Percentiles rank a stretch among this genome's conserved stretches.
These are phyloP conservation scores for Lepraria neglecta DNA, from an alignment of 495 filamentous ascomycete genomes.

Conservation along the genomic window DNA sequence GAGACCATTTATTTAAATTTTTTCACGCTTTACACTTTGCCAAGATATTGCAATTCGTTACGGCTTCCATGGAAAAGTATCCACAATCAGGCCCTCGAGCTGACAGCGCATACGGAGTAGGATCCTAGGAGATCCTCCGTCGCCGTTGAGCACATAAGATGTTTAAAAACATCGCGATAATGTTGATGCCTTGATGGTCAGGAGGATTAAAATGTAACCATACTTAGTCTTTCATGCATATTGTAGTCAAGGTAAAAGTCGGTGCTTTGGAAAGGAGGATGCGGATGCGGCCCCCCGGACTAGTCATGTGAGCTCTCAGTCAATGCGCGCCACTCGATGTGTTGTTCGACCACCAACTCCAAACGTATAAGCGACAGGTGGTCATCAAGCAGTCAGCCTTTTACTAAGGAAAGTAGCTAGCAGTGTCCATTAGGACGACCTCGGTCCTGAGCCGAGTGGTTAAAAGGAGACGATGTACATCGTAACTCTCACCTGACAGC, in stretches of 20 bases:
- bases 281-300: conserved; percentile 14
- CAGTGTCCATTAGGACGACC: not conserved
- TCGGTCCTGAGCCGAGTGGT: conserved; percentile 5
- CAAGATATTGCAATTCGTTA: not conserved
- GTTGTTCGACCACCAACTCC: conserved; percentile 11
- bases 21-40: not conserved
- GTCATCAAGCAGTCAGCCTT: conserved; percentile 14
- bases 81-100: not conserved
- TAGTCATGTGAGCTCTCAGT: conserved; percentile 17
- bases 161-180: not conserved
- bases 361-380: conserved; percentile 15
- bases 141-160: not conserved
- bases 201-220: conserved; percentile 11
- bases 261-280: not conserved
- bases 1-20: not conserved
- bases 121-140: too few relatives aligned
- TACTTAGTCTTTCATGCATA: conserved; percentile 2
- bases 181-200: conserved; percentile 6
- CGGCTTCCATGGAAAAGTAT: not conserved
- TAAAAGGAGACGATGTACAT: not conserved
- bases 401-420: conserved; percentile 6
- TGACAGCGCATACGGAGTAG: conserved; percentile 11
- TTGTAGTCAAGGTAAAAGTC: not conserved
- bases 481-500: conserved; percentile 7
- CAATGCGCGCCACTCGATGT: conserved; percentile 17